phyloP scores from a whole-genome alignment of 1,139 yeast genomes.

The Yamadazyma triangularis region DNA sequence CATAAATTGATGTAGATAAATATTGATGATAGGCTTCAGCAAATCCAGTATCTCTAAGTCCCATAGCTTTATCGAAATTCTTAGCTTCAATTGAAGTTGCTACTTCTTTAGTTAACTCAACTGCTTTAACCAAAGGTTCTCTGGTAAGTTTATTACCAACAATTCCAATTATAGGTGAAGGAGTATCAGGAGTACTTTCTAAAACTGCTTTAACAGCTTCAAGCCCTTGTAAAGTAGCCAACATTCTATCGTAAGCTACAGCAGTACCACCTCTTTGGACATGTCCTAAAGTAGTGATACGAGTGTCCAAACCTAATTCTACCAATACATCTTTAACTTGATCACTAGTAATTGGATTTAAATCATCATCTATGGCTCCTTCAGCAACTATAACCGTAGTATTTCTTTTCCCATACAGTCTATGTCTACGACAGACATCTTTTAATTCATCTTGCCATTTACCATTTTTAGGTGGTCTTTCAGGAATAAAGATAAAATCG shows the following conservation, averaged over 20 bases:
- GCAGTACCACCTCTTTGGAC: slow-evolving; percentile 88
- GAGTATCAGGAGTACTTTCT: slow-evolving; percentile 64
- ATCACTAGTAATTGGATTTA: slow-evolving; percentile 60
- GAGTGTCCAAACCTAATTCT: slow-evolving; percentile 69
- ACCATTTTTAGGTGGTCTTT: slow-evolving; percentile 59
- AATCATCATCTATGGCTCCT: slow-evolving; percentile 69
- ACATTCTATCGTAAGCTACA: slow-evolving; percentile 69
- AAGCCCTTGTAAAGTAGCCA: slow-evolving; percentile 80
- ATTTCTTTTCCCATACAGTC: slow-evolving; percentile 69
- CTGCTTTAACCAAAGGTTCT: slow-evolving; percentile 70
- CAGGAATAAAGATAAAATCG: slow-evolving; percentile 76
- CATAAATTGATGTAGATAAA: slow-evolving; percentile 64
- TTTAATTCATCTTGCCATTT: slow-evolving; percentile 68
- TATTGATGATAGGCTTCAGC: slow-evolving; percentile 72
- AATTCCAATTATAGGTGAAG: slow-evolving; percentile 74
- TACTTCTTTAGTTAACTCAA: slow-evolving; percentile 61
- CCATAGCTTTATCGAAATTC: slow-evolving; percentile 62
- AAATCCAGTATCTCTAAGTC: slow-evolving; percentile 81
- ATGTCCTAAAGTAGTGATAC: slow-evolving; percentile 77
- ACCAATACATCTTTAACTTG: slow-evolving; percentile 69
- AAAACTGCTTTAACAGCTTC: slow-evolving; percentile 78
- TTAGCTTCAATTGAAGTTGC: slow-evolving; percentile 60
- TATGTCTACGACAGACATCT: slow-evolving; percentile 60
- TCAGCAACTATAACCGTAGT: slow-evolving; percentile 81
- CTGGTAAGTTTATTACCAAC: slow-evolving; percentile 68